Evolutionary conservation across 306 rosid species (phyloP).

Genomic region (Nissolia schottii): DNA sequence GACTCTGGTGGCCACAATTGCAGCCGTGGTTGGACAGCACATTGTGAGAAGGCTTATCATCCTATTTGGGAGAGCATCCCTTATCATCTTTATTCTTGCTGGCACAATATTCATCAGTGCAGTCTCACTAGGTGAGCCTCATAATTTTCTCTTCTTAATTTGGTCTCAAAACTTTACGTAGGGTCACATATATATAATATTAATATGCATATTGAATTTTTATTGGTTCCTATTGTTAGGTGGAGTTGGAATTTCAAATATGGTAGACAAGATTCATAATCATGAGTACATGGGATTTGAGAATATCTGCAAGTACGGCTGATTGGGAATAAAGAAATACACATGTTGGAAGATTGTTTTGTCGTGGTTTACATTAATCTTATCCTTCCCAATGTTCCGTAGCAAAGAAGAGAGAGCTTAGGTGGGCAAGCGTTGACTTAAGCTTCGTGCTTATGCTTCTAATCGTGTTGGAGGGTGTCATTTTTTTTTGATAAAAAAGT

Average conservation of each 20-base stretch:
- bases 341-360: conserved; percentile 15
- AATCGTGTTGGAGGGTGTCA: background rate
- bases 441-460: background rate
- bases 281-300: conserved; percentile 86
- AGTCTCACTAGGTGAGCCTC: conserved; percentile 57
- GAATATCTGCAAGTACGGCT: conserved; percentile 64
- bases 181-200: background rate
- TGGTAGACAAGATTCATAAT: conserved; percentile 44
- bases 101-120: conserved; percentile 71
- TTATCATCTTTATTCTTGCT: conserved; percentile 84
- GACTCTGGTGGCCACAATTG: conserved; percentile 58
- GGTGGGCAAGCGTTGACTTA: background rate
- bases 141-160: background rate
- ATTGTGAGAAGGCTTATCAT: conserved; percentile 59
- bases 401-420: background rate
- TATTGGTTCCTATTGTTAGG: conserved; percentile 41
- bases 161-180: background rate
- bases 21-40: conserved; percentile 78
- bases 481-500: background rate
- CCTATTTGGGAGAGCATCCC: conserved; percentile 78
- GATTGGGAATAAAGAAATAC: too few relatives aligned
- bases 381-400: background rate
- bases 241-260: conserved; percentile 74
- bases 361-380: background rate
- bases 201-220: background rate